These are phyloP conservation scores for Lagenaria siceraria DNA, from an alignment of 306 rosid genomes.

Conservation along the genomic window DNA sequence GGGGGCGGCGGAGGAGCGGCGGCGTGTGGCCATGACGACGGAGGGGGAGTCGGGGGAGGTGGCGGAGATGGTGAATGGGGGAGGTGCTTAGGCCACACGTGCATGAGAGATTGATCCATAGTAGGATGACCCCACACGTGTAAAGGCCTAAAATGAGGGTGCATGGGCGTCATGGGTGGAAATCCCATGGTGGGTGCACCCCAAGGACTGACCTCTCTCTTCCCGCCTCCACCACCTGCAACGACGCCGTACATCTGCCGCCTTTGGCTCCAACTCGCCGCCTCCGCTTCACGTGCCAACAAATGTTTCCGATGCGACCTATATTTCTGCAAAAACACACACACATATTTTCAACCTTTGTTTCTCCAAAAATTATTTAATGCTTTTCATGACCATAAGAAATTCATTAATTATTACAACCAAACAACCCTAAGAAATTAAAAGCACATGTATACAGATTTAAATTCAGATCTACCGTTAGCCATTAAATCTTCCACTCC, in stretches of 20 bases:
- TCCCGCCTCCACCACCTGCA: constrained; percentile 20
- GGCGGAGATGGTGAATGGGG: constrained; percentile 23
- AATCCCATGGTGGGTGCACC: constrained; percentile 47
- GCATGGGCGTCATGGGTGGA: constrained; percentile 34
- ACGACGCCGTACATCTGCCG: constrained; percentile 36
- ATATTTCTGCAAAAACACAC: constrained; percentile 46
- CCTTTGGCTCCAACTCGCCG: constrained; percentile 78
- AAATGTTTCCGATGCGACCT: constrained; percentile 84
- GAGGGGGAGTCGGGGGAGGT: not conserved
- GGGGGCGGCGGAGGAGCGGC: constrained; percentile 32
- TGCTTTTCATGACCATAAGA: not conserved
- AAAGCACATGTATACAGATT: not conserved
- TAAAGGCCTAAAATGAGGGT: constrained; percentile 58
- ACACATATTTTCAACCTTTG: not conserved
- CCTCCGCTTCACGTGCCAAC: constrained; percentile 90
- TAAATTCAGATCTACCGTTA: no score
- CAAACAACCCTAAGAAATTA: not conserved
- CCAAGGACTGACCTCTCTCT: constrained; percentile 50
- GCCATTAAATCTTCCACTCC: no score
- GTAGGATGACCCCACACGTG: constrained; percentile 98
- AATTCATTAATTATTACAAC: not conserved
- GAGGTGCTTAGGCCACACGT: constrained; percentile 47
- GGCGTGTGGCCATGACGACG: constrained; percentile 3
- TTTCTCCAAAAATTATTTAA: not conserved
- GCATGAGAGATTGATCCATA: constrained; percentile 46